Evolutionary conservation across 768 basidiomycete genomes (phyloP).

Genomic region (Kwoniella sp.): DNA sequence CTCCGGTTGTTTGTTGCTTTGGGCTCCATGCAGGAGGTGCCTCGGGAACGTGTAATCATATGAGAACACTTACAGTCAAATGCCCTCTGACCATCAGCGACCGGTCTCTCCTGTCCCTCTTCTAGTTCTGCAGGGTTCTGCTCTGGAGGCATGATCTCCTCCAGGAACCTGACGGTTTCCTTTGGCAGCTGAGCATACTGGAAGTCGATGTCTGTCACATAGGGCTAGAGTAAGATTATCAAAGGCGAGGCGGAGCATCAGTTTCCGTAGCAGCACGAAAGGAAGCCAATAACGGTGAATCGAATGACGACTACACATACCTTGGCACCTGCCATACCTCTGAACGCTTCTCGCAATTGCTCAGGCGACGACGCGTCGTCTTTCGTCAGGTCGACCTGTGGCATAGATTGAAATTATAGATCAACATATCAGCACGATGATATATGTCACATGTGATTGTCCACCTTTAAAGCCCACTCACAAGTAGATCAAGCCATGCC

Average conservation of each 20-base stretch:
- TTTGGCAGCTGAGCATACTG: conserved; percentile 76
- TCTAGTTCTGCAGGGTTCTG: conserved; percentile 15
- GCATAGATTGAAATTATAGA: background rate
- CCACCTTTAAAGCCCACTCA: conserved; percentile 54
- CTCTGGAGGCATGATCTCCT: conserved; percentile 72
- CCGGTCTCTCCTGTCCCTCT: conserved; percentile 25
- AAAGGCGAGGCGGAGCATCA: background rate
- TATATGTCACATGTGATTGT: background rate
- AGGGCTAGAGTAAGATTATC: conserved; percentile 63
- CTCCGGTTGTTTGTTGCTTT: too few species aligned
- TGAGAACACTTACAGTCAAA: conserved; percentile 41
- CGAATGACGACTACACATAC: conserved; percentile 58
- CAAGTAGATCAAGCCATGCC: conserved; percentile 90
- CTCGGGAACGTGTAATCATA: too few species aligned
- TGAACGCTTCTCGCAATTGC: conserved; percentile 90
- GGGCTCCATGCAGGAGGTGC: too few species aligned
- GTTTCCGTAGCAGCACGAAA: too few species aligned
- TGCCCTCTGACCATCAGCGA: conserved; percentile 6
- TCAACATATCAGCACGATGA: background rate
- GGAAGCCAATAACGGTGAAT: background rate
- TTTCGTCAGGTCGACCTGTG: conserved; percentile 80
- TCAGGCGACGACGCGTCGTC: conserved; percentile 94
- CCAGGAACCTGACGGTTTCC: conserved; percentile 75
- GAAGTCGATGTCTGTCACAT: conserved; percentile 90
- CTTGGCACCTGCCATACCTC: conserved; percentile 86